Percentiles rank a stretch among this genome's conserved stretches.
These are phyloP conservation scores for Ramalina intermedia DNA, from an alignment of 495 filamentous ascomycete genomes.

Conservation along the genomic window DNA sequence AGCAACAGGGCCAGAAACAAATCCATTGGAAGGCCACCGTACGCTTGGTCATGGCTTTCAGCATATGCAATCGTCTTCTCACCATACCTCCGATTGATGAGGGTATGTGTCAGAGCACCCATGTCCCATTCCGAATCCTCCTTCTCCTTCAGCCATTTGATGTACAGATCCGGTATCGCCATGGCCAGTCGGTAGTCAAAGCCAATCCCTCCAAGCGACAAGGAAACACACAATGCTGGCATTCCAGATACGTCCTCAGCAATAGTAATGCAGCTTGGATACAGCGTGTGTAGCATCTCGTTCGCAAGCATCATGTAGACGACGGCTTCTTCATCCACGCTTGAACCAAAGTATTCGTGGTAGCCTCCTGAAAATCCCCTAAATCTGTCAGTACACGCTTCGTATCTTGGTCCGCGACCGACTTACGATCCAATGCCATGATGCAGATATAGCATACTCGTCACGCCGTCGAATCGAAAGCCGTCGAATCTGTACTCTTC, in stretches of 20 bases:
- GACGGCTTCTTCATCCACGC: slow-evolving; percentile 89
- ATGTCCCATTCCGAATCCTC: slow-evolving; percentile 90
- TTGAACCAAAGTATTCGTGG: slow-evolving; percentile 89
- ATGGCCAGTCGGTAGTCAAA: slow-evolving; percentile 97
- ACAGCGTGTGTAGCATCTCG: slow-evolving; percentile 82
- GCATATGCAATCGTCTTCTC: slow-evolving; percentile 98
- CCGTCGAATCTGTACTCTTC: slow-evolving; percentile 95
- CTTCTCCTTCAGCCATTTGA: slow-evolving; percentile 93
- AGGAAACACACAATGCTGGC: slow-evolving; percentile 79
- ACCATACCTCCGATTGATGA: slow-evolving; percentile 85
- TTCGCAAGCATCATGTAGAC: slow-evolving; percentile 96
- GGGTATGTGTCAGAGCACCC: slow-evolving; percentile 63
- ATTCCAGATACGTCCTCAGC: slow-evolving; percentile 97
- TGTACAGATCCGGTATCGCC: slow-evolving; percentile 98
- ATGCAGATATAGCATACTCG: slow-evolving; percentile 91
- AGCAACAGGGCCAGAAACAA: slow-evolving; percentile 12
- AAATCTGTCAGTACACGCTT: slow-evolving; percentile 13
- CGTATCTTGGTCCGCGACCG: not conserved
- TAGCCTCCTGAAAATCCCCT: slow-evolving; percentile 97
- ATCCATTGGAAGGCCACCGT: slow-evolving; percentile 24
- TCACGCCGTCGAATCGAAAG: slow-evolving; percentile 95
- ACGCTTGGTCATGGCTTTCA: slow-evolving; percentile 98
- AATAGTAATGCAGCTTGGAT: slow-evolving; percentile 75
- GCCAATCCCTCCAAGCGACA: slow-evolving; percentile 78
- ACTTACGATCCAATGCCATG: slow-evolving; percentile 97